Conservation (phyloP, 2,329 filamentous ascomycete genomes). For the Xylariomycetidae sp. region DNA sequence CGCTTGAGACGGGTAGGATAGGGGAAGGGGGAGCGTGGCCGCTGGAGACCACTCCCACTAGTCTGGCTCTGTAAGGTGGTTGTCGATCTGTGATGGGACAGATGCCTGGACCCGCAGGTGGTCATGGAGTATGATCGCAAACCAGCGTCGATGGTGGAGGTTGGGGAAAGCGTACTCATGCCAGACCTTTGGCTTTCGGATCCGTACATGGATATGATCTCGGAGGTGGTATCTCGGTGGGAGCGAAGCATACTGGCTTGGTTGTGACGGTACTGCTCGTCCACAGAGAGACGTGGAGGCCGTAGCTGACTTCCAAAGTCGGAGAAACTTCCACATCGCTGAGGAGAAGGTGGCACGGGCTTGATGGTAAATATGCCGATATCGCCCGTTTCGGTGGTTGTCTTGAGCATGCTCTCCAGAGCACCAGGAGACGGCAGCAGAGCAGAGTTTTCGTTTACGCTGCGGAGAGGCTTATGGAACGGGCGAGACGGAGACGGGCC, state of each 20-base stretch:
- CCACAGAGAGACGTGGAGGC: conserved; percentile 24
- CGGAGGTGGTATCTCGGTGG: conserved; percentile 46
- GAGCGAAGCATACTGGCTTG: conserved; percentile 41
- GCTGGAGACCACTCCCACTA: conserved; percentile 37
- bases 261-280: conserved; percentile 30
- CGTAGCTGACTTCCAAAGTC: conserved; percentile 23
- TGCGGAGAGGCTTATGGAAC: conserved; percentile 35
- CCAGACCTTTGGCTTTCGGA: conserved; percentile 42
- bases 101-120: conserved; percentile 39
- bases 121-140: conserved; percentile 51
- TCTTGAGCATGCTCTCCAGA: conserved; percentile 60
- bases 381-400: conserved; percentile 60
- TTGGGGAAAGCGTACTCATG: conserved; percentile 35
- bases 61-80: conserved; percentile 42
- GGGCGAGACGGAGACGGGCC: conserved; percentile 18
- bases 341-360: conserved; percentile 30
- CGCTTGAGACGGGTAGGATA: conserved; percentile 53
- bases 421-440: conserved; percentile 45
- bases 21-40: conserved; percentile 53
- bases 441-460: conserved; percentile 36
- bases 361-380: conserved; percentile 55
- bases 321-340: conserved; percentile 21
- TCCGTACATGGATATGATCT: conserved; percentile 50
- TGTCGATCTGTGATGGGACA: conserved; percentile 43
- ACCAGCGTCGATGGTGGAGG: conserved; percentile 34